These are phyloP conservation scores for Pseudopyricularia javanii DNA, from an alignment of 2,329 filamentous ascomycete species.

Conservation along the genomic window DNA sequence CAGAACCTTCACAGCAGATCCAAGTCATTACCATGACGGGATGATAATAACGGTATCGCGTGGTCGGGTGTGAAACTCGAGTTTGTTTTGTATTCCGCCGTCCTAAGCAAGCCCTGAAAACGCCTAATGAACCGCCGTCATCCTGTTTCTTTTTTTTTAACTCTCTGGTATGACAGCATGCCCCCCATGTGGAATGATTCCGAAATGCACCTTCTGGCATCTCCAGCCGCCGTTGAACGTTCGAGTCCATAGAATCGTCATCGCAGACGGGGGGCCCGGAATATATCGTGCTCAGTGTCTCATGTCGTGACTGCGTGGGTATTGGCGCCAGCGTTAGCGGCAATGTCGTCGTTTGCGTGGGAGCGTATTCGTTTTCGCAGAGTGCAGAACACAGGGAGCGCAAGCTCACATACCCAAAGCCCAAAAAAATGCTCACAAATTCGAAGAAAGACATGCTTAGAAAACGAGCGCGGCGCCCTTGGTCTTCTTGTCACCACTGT, in stretches of 20 bases:
- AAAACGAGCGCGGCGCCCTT: slow-evolving; percentile 99
- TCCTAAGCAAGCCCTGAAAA: slow-evolving; percentile 3
- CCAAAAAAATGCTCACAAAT: slow-evolving; percentile 2
- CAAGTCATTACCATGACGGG: neutral
- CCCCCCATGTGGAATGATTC: neutral
- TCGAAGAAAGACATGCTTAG: slow-evolving; percentile 44
- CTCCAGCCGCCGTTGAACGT: neutral
- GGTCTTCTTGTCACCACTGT: slow-evolving; percentile 99
- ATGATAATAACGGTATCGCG: neutral
- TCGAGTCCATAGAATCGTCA: slow-evolving; percentile 1
- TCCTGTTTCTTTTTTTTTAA: slow-evolving; percentile 1
- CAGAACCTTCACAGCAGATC: neutral
- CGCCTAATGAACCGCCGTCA: slow-evolving; percentile 3
- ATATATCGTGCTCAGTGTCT: slow-evolving; percentile 3
- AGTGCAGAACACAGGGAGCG: neutral
- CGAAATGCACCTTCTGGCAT: neutral
- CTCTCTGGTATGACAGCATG: neutral
- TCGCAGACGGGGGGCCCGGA: neutral
- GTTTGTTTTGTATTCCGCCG: slow-evolving; percentile 1
- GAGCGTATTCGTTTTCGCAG: neutral
- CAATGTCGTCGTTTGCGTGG: neutral
- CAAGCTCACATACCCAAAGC: slow-evolving; percentile 2
- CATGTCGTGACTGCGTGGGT: neutral
- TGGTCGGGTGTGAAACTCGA: neutral
- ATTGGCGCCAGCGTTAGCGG: neutral